Evolutionary conservation across 305 asterid genomes (phyloP).

Genomic region (Solanum hybrid): DNA sequence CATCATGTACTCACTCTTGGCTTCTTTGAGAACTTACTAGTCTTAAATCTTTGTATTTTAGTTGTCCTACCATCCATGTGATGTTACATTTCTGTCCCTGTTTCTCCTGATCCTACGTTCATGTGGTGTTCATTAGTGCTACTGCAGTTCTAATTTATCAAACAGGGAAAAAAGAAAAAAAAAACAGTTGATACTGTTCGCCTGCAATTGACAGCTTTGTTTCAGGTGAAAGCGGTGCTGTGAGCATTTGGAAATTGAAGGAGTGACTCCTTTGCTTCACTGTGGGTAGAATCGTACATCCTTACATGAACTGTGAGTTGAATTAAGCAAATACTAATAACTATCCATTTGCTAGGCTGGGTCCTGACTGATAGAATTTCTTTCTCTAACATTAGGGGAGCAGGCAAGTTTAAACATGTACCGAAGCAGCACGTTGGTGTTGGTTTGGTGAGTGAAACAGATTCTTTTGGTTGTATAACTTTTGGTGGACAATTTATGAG

Average conservation of each 20-base stretch:
- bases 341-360: neutral
- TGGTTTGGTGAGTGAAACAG: neutral
- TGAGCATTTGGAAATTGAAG: neutral
- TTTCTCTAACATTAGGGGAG: neutral
- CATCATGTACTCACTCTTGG: neutral
- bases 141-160: neutral
- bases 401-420: neutral
- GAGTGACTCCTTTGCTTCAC: neutral
- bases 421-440: neutral
- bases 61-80: neutral
- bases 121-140: neutral
- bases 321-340: neutral
- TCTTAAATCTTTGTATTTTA: neutral
- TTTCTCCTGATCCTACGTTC: neutral
- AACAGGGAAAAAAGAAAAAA: neutral
- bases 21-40: neutral
- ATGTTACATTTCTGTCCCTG: neutral
- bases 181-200: neutral
- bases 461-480: neutral
- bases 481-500: neutral
- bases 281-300: neutral
- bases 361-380: neutral
- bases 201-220: neutral
- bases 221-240: neutral
- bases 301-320: neutral